Evolutionary conservation across 2,329 filamentous ascomycete species (phyloP), one percentile per base, ranked within the genome.

Genomic region (Aureobasidium vineae): DNA sequence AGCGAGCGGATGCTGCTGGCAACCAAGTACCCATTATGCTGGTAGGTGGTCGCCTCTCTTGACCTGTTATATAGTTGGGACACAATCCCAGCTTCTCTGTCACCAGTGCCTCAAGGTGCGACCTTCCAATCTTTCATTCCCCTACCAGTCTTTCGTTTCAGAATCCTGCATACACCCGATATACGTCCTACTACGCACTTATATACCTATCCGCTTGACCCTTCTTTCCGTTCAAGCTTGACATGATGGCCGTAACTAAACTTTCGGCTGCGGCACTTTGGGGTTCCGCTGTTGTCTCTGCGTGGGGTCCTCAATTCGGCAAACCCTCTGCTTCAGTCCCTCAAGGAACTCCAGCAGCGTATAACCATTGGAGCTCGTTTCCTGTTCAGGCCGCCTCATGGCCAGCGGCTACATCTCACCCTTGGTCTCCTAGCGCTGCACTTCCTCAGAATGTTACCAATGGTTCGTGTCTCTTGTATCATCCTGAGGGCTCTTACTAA

Each of bases 371-470:
- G 60, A 64, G 10, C 33, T 8, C 33, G 33, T 36, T 36, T 36
- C 10, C 33, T 36, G 33, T 13, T 3, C 11, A 36, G 13, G 10
- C 3, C 2, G 13, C 47, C 3, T 23, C 47, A 36, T 63, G 36
- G 36, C 60, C 60, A 1, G 7, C 13, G 11, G 5, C 60, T 2
- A 53, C 60, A 15, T 63, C 60, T 26, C 36, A 53, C 26, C 38
- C 61, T 26, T 65, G 61, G 61, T 50, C 40, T n/a, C 50, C 61
- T 10, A 38, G 31, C 23, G 23, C 6, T 21, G 23, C 54, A 19
- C 54, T 66, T 6, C 54, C 64, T 19, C 64, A 66, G 43, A 36
- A 66, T n/a, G 11, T 33, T 2, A 66, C 64, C 21, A 66, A 66
- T 47, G 64, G 64, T 66, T 23, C 13, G 64, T 52, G 16, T 41